Evolutionary conservation across 345 rosid genomes (phyloP), one percentile per base, ranked within the genome.

Genomic region (Turnera subulata): DNA sequence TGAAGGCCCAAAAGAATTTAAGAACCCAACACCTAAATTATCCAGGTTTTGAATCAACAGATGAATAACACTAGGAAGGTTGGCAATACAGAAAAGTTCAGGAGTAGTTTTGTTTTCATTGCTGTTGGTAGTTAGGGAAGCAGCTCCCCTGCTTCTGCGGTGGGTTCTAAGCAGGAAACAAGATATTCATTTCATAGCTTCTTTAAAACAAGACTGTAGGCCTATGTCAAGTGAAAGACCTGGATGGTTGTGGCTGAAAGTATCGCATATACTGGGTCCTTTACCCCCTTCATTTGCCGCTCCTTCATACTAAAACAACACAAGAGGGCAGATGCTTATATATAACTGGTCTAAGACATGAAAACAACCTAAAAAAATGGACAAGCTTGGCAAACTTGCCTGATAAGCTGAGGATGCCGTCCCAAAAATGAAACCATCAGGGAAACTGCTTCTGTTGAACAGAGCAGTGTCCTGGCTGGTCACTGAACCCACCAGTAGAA

Each of bases 391-490:
- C 20, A 18, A 47, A 18, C 1, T 6, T 42, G 61, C 67, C 67
- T 68, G 67, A 19, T 68, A 68, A 56, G 72, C 72, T 32, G 72
- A 51, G 3, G 72, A 47, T 20, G 57, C 58, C 21, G 63, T 35
- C 16, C 72, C 67, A 18, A 68, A 68, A 1, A 68, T 49, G 57
- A 61, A 61, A 56, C 21, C 66, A 43, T 45, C 13, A 1, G 63
- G 72, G 40, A 33, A 68, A 38, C 17, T 29, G 24, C 20, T 61
- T 33, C 65, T 20, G 16, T 37, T 47, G 44, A 63, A 70, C 25
- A 59, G 46, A 58, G 35, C 13, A 8, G 59, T 26, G 44, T 55
- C 8, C 5, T 29, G 35, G 35, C 5, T 8, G 35, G 35, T 8
- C 35, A 29, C 35, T 4, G 8, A 29, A 29, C 35, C 35, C 35